Evolutionary conservation across 1,284 basidiomycete species (phyloP), one percentile per base, ranked within the genome.

Genomic region (Fomitopsis pinicola): DNA sequence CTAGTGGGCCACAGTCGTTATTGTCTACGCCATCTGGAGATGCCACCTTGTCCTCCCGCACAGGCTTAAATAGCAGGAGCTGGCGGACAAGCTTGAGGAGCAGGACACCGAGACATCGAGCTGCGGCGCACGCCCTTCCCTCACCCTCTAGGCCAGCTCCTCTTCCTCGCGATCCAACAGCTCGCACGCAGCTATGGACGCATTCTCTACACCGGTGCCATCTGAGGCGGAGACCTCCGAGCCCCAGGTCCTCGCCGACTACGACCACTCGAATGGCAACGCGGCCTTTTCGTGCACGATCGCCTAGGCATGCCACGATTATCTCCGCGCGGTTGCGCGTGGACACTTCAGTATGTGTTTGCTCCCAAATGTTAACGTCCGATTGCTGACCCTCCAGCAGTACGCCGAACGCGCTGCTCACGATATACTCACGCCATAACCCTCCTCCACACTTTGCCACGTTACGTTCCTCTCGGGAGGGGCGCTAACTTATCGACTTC

Each of bases 151-250:
- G 28, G 48, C n/a, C n/a, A n/a, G 12, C 28, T 33, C 30, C 28
- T 30, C 48, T 50, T 30, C 48, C 14, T 50, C 28, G 48, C 28
- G 28, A 7, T 14, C 48, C 48, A 30, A 30, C 48, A 14, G 28
- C 46, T 56, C 54, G 22, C 42, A 22, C n/a, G 42, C 28, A 8
- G 14, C 46, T 45, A 62, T 62, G 61, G 61, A 62, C 55, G 46
- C 58, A n/a, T 62, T 61, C 60, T 54, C 61, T n/a, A n/a, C 44
- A 0, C 58, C 61, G 14, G 42, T 62, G 3, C 61, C 61, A 30
- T 35, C 46, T 17, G 61, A 62, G 61, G 44, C 40, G 33, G 55
- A 59, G 53, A 22, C 30, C 19, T 4, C 28, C 22, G 22, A 22
- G 22, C 22, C 22, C 4, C 26, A 54, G 50, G 40, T 57, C 38